Evolutionary conservation across 129 eudicot genomes (phyloP), one percentile per base, ranked within the genome.

Genomic region (Sambucus nigra): DNA sequence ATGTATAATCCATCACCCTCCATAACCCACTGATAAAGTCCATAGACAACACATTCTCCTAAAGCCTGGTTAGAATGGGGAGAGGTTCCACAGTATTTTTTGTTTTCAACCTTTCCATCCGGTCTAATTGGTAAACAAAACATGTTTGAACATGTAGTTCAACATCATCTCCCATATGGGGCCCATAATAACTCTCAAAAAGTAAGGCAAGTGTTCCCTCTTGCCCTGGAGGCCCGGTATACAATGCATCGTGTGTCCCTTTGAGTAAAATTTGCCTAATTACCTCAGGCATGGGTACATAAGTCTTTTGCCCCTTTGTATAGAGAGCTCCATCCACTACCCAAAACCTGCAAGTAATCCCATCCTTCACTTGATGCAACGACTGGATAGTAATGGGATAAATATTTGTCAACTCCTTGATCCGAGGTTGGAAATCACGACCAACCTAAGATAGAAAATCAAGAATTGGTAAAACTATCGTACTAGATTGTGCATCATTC

Each of bases 61-160:
- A 2, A n/a, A n/a, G n/a, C n/a, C n/a, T n/a, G n/a, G 68, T 51
- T 0, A 63, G 14, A 0, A 3, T 4, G 40, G 29, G 1, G 41
- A 20, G 1, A 50, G 69, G 11, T 64, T 33, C 6, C 38, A 45
- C 0, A 53, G 19, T 0, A 29, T 26, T 1, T 38, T 9, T 55
- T 26, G 45, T 31, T 28, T 44, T 41, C 55, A 21, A 4, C 32
- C 29, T 24, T 40, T 53, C 28, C 22, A 5, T 9, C 24, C 52
- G 53, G 17, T 64, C 62, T 0, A 1, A 5, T 45, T 54, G 62
- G n/a, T 52, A 64, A 5, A 41, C 53, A 0, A 55, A 16, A 22
- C 62, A 65, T 0, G 48, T 5, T 23, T 54, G 25, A 2, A 65
- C 55, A 54, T 65, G 55, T 0, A 51, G 28, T 19, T 65, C 70